A percentile compares a stretch with the other conserved stretches of the same genome.
These are phyloP conservation scores for Hylodesmum podocarpum DNA, from an alignment of 306 rosid species.

Conservation along the genomic window DNA sequence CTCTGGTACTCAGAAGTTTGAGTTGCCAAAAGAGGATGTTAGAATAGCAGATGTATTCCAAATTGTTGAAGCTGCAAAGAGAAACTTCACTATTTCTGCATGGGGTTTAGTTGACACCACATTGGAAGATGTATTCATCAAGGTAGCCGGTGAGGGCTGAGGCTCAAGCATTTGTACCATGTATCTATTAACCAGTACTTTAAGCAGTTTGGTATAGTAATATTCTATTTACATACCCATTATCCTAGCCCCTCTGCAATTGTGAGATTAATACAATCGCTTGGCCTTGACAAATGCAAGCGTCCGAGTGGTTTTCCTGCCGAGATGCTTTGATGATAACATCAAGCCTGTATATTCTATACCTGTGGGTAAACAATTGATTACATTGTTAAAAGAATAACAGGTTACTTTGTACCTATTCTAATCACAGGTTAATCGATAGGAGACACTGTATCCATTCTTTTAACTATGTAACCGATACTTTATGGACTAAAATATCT, in stretches of 20 bases:
- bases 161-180: conserved; percentile 42
- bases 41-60: conserved; percentile 70
- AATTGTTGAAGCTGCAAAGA: conserved; percentile 73
- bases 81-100: conserved; percentile 69
- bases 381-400: neutral
- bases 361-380: neutral
- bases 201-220: neutral
- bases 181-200: neutral
- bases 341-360: neutral
- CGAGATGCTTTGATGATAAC: neutral
- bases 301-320: neutral
- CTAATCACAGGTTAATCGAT: no score
- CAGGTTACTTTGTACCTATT: no score
- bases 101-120: conserved; percentile 93
- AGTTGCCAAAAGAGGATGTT: conserved; percentile 75
- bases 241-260: neutral
- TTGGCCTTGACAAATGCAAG: neutral
- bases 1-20: conserved; percentile 92
- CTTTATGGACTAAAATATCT: no score
- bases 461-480: no score
- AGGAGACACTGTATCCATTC: no score
- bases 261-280: neutral
- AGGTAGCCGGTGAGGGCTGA: conserved; percentile 79
- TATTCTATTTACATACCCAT: neutral
- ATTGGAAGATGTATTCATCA: conserved; percentile 88